Conservation (phyloP, 805 yeast species). For the Zygosaccharomyces gambellarensis region DNA sequence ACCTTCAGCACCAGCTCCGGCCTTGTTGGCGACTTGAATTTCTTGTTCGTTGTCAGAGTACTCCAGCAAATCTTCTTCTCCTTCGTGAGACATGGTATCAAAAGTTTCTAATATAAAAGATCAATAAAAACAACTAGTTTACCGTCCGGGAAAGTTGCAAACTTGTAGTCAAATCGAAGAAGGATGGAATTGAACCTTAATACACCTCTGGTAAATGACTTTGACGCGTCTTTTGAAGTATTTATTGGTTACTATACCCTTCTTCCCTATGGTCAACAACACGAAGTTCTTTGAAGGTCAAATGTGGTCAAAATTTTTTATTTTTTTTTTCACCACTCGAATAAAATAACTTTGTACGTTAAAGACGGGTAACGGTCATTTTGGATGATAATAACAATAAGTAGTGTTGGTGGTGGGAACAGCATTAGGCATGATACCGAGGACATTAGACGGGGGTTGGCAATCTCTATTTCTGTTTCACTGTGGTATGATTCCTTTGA, state of each 20-base stretch:
- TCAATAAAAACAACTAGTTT: neutral
- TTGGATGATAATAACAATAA: no score
- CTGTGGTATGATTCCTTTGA: constrained; percentile 18
- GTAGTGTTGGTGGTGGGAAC: neutral
- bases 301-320: neutral
- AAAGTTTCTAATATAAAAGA: neutral
- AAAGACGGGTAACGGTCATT: constrained; percentile 6
- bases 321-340: neutral
- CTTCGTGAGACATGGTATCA: constrained; percentile 76
- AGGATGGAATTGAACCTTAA: neutral
- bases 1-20: constrained; percentile 22
- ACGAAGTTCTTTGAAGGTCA: neutral
- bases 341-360: constrained; percentile 3
- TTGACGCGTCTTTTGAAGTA: neutral
- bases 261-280: constrained; percentile 2
- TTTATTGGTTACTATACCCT: neutral
- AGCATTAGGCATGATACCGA: neutral
- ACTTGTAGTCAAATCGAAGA: neutral
- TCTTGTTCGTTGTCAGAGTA: constrained; percentile 98
- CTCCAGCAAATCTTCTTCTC: constrained; percentile 98
- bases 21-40: constrained; percentile 56
- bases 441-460: neutral
- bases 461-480: neutral
- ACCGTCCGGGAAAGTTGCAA: neutral
- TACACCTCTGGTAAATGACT: neutral